Evolutionary conservation across 768 basidiomycete species (phyloP), one percentile per base, ranked within the genome.

Genomic region (Megacollybia marginata): DNA sequence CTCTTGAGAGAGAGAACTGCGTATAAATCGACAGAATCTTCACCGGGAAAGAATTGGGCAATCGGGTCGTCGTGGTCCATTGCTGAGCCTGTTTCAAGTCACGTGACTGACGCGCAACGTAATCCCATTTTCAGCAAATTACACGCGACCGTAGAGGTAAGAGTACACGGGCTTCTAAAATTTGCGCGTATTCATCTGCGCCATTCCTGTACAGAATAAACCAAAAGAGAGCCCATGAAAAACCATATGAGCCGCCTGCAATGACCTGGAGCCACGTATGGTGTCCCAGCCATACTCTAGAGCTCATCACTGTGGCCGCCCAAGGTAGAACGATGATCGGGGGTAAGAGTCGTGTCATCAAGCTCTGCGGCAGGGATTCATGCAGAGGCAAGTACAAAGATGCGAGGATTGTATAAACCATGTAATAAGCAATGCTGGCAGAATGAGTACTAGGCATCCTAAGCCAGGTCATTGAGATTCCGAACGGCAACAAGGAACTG

Each of bases 401-500:
- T 11, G 85, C 79, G 10, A 88, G 67, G 11, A 73, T 54, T 20
- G 80, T 74, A 58, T 79, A 90, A 2, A 74, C 69, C 9, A 78
- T 80, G 58, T 76, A 84, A 65, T 73, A 89, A 2, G 74, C 71
- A 55, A 86, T 85, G 5, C 72, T 68, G 9, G 85, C 81, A 10
- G 88, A 83, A 62, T 91, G 88, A 5, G 88, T 90, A 54, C 84
- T 87, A 5, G 88, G 88, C 88, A 91, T 90, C 11, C 88, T 89
- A 51, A 12, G 19, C 20, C 48, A 47, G 32, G 35, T 31, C 20
- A 20, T 28, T 28, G 23, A 28, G 23, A 28, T 28, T 28, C 23
- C 23, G 23, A 28, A 28, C 23, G 23, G 23, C 2, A 28, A 28
- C 4, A n/a, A n/a, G 35, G 34, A 34, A n/a, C 5, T 13, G 42